Percentiles rank a stretch among this genome's conserved stretches.
Conservation (phyloP, 768 basidiomycete genomes). For the Mycena haematopus region DNA sequence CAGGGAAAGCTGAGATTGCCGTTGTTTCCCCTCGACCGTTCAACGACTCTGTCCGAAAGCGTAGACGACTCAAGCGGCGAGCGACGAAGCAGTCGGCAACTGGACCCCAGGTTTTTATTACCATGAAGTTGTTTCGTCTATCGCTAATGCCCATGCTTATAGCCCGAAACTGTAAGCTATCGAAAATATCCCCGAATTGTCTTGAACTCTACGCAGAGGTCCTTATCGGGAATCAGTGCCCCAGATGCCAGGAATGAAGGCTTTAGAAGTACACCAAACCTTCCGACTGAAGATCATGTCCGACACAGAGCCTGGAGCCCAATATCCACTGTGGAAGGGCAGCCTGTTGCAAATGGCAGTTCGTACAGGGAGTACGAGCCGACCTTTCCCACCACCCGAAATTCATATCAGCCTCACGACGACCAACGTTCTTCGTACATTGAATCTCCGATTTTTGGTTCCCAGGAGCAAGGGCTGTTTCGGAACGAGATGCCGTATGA, state of each 20-base stretch:
- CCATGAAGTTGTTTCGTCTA: not conserved
- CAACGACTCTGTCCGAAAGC: constrained; percentile 5
- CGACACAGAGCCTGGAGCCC: constrained; percentile 21
- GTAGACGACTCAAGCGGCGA: constrained; percentile 22
- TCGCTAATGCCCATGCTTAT: not conserved
- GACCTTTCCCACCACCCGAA: not conserved
- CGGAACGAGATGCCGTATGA: constrained; percentile 25
- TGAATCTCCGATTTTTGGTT: constrained; percentile 21
- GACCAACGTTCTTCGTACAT: not conserved
- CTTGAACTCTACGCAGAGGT: not conserved
- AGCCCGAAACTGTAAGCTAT: constrained; percentile 9
- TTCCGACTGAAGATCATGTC: constrained; percentile 1
- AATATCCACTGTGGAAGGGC: constrained; percentile 3
- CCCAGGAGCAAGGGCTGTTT: constrained; percentile 23
- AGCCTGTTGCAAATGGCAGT: constrained; percentile 1
- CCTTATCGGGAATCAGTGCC: not conserved
- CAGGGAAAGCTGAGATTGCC: constrained; percentile 8
- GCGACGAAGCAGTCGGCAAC: constrained; percentile 1
- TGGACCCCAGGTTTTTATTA: constrained; percentile 8
- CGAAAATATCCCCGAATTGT: not conserved
- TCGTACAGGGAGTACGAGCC: constrained; percentile 20
- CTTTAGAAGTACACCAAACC: constrained; percentile 16
- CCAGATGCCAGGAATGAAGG: constrained; percentile 5
- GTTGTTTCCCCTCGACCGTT: not conserved
- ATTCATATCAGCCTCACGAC: constrained; percentile 7